phyloP scores from a whole-genome alignment of 1,284 basidiomycete species.

The Apiotrichum sp. region DNA sequence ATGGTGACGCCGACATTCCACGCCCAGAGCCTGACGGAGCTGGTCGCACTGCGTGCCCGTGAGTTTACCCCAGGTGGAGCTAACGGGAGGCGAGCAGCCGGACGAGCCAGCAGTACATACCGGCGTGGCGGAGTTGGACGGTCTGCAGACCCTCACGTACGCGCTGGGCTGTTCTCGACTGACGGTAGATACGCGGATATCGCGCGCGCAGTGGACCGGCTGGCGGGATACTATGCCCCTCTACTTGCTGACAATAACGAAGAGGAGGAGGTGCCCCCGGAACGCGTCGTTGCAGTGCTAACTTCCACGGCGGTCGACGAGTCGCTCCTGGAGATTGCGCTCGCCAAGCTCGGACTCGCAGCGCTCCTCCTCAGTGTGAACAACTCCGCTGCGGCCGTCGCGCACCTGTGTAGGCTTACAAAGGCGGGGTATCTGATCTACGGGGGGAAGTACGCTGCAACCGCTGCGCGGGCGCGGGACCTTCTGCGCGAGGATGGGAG shows the following conservation, averaged over 20 bases:
- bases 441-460: conserved; percentile 46
- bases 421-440: conserved; percentile 51
- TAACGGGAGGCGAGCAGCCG: conserved; percentile 23
- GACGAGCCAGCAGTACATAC: conserved; percentile 42
- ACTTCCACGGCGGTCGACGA: conserved; percentile 50
- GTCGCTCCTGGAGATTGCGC: conserved; percentile 51
- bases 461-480: conserved; percentile 42
- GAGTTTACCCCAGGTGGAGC: conserved; percentile 4
- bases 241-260: conserved; percentile 17
- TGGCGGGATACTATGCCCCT: conserved; percentile 47
- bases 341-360: conserved; percentile 50
- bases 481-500: conserved; percentile 41
- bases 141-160: conserved; percentile 38
- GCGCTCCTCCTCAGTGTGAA: conserved; percentile 55
- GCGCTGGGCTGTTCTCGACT: conserved; percentile 5
- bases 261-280: conserved; percentile 29
- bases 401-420: conserved; percentile 55
- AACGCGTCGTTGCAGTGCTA: conserved; percentile 47
- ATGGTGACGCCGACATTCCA: conserved; percentile 37
- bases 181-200: conserved; percentile 42
- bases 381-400: conserved; percentile 56
- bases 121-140: conserved; percentile 42
- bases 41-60: conserved; percentile 39
- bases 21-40: conserved; percentile 38
- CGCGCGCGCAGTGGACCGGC: conserved; percentile 47